A percentile compares a stretch with the other conserved stretches of the same genome.
Evolutionary conservation across 2,329 filamentous ascomycete genomes (phyloP).

Genomic region (Cryphonectria parasitica): DNA sequence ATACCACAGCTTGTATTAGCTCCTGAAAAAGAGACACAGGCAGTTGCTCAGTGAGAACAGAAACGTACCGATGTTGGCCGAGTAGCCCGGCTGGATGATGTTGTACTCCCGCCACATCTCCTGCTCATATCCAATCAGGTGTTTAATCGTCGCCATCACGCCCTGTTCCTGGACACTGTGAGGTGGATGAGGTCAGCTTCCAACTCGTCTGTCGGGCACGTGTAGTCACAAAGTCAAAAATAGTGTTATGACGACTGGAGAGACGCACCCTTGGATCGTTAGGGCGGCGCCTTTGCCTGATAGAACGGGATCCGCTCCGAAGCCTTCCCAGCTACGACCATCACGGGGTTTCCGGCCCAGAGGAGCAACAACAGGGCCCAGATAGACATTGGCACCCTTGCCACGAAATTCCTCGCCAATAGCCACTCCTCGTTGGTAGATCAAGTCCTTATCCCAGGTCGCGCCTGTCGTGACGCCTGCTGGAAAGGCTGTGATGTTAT

Average conservation of each 20-base stretch:
- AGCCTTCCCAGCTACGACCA: constrained; percentile 77
- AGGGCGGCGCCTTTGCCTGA: constrained; percentile 73
- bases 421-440: constrained; percentile 69
- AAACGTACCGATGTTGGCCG: constrained; percentile 53
- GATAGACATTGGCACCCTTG: constrained; percentile 72
- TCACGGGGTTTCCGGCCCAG: constrained; percentile 73
- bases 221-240: neutral
- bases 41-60: constrained; percentile 50
- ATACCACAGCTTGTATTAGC: neutral
- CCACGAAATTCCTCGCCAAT: constrained; percentile 73
- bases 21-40: neutral
- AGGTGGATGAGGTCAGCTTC: constrained; percentile 1
- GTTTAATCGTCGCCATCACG: constrained; percentile 82
- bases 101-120: constrained; percentile 65
- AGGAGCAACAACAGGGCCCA: constrained; percentile 73
- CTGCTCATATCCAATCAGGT: constrained; percentile 76
- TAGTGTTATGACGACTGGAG: no score
- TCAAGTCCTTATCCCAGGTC: constrained; percentile 74
- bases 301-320: constrained; percentile 71
- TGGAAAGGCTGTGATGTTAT: constrained; percentile 77
- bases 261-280: constrained; percentile 64
- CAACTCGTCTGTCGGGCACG: neutral
- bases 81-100: constrained; percentile 56
- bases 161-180: constrained; percentile 72
- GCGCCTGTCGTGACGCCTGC: constrained; percentile 77